Percentiles rank a stretch among this genome's conserved stretches.
phyloP scores from a whole-genome alignment of 352 stramenopile genomes.

The Pythium phragmitis region DNA sequence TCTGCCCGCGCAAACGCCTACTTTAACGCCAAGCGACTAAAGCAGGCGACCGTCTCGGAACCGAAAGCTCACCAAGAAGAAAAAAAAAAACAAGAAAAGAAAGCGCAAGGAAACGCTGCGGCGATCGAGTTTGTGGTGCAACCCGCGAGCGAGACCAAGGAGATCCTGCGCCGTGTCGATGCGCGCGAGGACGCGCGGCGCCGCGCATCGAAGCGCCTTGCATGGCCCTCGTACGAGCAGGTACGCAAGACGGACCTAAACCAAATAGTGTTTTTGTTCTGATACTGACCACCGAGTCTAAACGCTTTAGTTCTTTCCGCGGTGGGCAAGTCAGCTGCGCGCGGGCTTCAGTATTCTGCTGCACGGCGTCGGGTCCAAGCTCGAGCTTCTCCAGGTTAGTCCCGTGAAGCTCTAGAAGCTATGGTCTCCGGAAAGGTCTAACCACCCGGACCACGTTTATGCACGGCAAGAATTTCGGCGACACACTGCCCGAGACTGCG shows the following conservation, averaged over 20 bases:
- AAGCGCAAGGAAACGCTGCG: neutral
- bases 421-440: neutral
- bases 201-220: neutral
- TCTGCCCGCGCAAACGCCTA: slow-evolving; percentile 16
- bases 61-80: neutral
- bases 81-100: neutral
- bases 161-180: slow-evolving; percentile 16
- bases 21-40: slow-evolving; percentile 19
- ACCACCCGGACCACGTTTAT: neutral
- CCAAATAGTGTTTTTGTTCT: no score
- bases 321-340: slow-evolving; percentile 13
- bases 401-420: neutral
- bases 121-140: slow-evolving; percentile 3
- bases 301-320: neutral
- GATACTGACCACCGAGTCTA: neutral
- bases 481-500: slow-evolving; percentile 6
- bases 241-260: neutral
- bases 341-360: slow-evolving; percentile 23
- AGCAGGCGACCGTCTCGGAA: neutral
- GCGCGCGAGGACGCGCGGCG: slow-evolving; percentile 17
- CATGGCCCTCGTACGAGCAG: slow-evolving; percentile 16
- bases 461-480: slow-evolving; percentile 12
- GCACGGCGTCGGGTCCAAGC: slow-evolving; percentile 24
- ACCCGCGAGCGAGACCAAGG: slow-evolving; percentile 9
- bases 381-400: slow-evolving; percentile 20